Base-by-base conservation (phyloP, 2,329 filamentous ascomycete genomes). In the Falciphora oryzae region DNA sequence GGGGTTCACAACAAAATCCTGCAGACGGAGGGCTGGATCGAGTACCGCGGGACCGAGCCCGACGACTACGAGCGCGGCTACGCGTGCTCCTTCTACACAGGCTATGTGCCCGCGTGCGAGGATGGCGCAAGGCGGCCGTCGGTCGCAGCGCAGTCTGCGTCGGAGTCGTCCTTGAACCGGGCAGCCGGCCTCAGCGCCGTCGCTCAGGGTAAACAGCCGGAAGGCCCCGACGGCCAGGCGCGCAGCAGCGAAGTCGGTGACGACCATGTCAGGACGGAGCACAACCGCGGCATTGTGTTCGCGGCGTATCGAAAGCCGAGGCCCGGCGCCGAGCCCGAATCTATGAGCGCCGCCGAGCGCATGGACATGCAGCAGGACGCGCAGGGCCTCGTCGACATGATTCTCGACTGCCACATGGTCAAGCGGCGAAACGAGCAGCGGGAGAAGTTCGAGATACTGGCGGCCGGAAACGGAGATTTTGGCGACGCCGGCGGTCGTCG, bases 211-310 rank as follows among this genome's bases (percentile, higher is more conserved):
- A 31, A 70, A 68, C 62, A 70, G 65, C 59, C 73, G 71, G 18
- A 50, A 56, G 13, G 16, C 1, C 57, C 62, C 29, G 57, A 61
- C 22, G 57, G 57, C 57, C 25, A 27, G 56, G 14, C n/a, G 56
- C 56, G 18, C 56, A 25, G 69, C 71, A 18, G 72, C 71, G 13
- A 61, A 29, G 28, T n/a, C 11, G 63, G 64, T 4, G 53, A 69
- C 67, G 65, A 63, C 68, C 44, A 25, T 4, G 7, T 5, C 25
- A 38, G 35, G 53, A 60, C 38, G 16, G 38, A 25, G 4, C 76
- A 77, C 63, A 80, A 84, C 68, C 77, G 81, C 38, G 83, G 83
- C 59, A 81, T 86, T 65, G 79, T 85, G 6, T 86, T 86, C 64
- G 83, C 83, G 0, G 83, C 82, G 0, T 85, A 85, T 68, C 77